Evolutionary conservation across 1,284 basidiomycete species (phyloP), one percentile per base, ranked within the genome.

Genomic region (Puccinia polysora): DNA sequence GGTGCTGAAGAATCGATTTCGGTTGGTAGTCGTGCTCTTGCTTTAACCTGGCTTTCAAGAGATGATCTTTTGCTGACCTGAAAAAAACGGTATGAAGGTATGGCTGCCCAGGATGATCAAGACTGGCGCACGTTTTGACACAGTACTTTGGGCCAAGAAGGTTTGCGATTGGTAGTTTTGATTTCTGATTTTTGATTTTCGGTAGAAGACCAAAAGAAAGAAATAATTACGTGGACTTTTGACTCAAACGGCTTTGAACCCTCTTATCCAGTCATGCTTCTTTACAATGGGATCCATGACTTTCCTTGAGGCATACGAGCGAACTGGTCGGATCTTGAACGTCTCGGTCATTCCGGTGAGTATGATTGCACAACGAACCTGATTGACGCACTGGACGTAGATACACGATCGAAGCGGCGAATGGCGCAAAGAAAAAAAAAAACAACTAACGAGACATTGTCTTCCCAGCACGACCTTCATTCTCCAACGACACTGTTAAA

Each of bases 211-310:
- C n/a, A n/a, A n/a, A n/a, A n/a, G n/a, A n/a, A 52, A 23, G 28
- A 47, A 65, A 49, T 74, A 58, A 25, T 71, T 65, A 8, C 50
- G 15, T 14, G 56, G 55, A 23, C 15, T 55, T n/a, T 43, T 34
- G 2, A 10, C 58, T 10, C 20, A 23, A 1, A 20, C 38, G 2
- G 18, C 23, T 10, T 18, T 52, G 20, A 28, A 43, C 23, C 74
- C 50, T 62, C 28, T 38, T 23, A 18, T 6, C 4, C 77, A 85
- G 84, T 80, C 84, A 2, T 83, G 86, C 55, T 98, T 91, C 82
- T 97, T 97, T 80, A 97, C 93, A 4, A 85, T 87, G 74, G 96
- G 96, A 3, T 93, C 89, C 0, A 86, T 91, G 84, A 98, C 95
- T 0, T 99, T 99, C 82, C 86, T 87, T 68, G 96, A 99, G 79